Conservation (phyloP, 2,329 filamentous ascomycete genomes). For the Ascochyta rabiei region DNA sequence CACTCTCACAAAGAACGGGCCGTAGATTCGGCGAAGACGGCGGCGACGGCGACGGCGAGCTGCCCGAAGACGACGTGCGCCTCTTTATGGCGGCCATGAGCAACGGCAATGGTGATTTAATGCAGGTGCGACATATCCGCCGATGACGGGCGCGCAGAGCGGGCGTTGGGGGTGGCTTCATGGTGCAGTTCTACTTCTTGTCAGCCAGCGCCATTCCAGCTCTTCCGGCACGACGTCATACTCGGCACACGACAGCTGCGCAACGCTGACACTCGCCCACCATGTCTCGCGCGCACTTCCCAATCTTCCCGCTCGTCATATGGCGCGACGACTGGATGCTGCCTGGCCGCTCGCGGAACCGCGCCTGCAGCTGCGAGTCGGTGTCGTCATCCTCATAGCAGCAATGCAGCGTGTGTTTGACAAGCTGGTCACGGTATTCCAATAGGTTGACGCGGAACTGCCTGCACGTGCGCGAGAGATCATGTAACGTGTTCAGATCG, state of each 20-base stretch:
- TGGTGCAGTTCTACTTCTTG: conserved; percentile 76
- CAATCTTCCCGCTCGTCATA: conserved; percentile 69
- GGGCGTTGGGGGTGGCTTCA: conserved; percentile 75
- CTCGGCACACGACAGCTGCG: conserved; percentile 77
- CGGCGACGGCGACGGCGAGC: conserved; percentile 32
- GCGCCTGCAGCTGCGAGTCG: conserved; percentile 56
- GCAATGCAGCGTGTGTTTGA: conserved; percentile 79
- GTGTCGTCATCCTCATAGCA: conserved; percentile 67
- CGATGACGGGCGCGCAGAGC: conserved; percentile 77
- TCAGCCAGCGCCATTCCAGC: conserved; percentile 28
- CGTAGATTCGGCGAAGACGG: conserved; percentile 29
- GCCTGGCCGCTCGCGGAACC: conserved; percentile 27
- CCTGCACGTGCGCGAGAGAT: conserved; percentile 80
- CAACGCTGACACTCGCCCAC: conserved; percentile 84
- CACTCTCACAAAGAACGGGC: conserved; percentile 24
- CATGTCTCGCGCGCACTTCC: conserved; percentile 84
- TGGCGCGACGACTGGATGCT: conserved; percentile 22
- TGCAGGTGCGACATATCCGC: conserved; percentile 78
- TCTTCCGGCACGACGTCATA: conserved; percentile 52
- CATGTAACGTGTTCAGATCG: conserved; percentile 86
- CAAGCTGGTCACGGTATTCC: conserved; percentile 75
- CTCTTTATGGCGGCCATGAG: conserved; percentile 48
- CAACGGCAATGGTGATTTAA: conserved; percentile 69
- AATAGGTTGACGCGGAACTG: conserved; percentile 78
- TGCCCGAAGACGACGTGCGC: conserved; percentile 25